Conservation (phyloP, 2,329 filamentous ascomycete genomes). For the Xylaria sp. region DNA sequence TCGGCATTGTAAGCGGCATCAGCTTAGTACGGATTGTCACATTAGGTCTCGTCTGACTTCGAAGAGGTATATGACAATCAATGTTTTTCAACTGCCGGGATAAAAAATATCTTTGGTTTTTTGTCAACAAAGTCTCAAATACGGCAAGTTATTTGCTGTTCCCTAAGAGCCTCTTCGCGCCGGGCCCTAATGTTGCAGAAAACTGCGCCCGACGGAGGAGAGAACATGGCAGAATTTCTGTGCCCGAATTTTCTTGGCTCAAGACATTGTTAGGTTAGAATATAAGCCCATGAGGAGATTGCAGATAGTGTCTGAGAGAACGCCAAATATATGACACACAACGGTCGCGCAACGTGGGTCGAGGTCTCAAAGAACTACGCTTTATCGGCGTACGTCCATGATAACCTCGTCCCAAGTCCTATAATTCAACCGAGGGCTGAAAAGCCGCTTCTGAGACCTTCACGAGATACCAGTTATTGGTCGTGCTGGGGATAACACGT, state of each 20-base stretch:
- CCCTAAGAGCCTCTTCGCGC: background rate
- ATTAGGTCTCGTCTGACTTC: background rate
- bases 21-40: background rate
- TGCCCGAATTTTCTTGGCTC: background rate
- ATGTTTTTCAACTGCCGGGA: background rate
- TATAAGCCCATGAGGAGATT: background rate
- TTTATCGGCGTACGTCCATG: background rate
- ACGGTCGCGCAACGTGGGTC: constrained; percentile 35
- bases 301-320: background rate
- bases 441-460: background rate
- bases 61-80: background rate
- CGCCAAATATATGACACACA: constrained; percentile 24
- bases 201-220: background rate
- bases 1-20: constrained; percentile 3
- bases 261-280: background rate
- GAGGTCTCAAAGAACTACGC: constrained; percentile 16
- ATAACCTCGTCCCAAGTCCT: constrained; percentile 11
- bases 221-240: background rate
- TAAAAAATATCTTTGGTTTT: too few relatives aligned
- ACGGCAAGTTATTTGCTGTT: constrained; percentile 5
- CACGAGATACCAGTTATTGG: background rate
- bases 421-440: constrained; percentile 20
- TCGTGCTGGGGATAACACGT: background rate
- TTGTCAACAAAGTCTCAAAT: too few relatives aligned
- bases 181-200: background rate